Conservation (phyloP, 305 asterid genomes). For the Stenogyne calaminthoides region DNA sequence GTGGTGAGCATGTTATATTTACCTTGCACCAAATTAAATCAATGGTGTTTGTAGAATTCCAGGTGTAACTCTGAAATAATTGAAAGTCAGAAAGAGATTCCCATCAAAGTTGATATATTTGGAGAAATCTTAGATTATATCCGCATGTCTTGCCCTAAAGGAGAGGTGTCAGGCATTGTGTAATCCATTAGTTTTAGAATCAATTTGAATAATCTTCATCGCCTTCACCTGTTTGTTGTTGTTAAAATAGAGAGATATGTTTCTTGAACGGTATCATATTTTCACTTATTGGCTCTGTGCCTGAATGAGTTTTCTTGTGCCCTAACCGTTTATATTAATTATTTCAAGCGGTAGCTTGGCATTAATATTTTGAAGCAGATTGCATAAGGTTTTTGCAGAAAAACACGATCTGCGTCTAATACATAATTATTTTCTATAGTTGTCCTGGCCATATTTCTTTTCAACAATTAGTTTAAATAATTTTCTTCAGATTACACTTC, state of each 20-base stretch:
- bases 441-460: not conserved
- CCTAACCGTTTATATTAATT: not conserved
- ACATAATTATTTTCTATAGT: not conserved
- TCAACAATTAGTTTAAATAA: not conserved
- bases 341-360: not conserved
- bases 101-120: not conserved
- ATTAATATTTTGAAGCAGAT: not conserved
- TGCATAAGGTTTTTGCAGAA: not conserved
- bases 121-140: not conserved
- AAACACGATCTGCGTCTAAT: not conserved
- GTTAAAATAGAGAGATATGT: not conserved
- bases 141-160: no score
- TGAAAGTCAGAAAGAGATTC: not conserved
- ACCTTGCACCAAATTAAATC: not conserved
- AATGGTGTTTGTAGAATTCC: not conserved
- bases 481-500: not conserved
- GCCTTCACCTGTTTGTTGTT: not conserved
- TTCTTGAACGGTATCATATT: not conserved
- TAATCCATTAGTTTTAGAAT: not conserved
- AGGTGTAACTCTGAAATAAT: not conserved
- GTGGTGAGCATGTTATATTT: slow-evolving; percentile 55
- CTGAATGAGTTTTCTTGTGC: not conserved
- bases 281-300: not conserved
- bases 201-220: not conserved
- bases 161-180: not conserved